These are phyloP conservation scores for Fusarium penzigii DNA, from an alignment of 2,329 filamentous ascomycete genomes.

Conservation along the genomic window DNA sequence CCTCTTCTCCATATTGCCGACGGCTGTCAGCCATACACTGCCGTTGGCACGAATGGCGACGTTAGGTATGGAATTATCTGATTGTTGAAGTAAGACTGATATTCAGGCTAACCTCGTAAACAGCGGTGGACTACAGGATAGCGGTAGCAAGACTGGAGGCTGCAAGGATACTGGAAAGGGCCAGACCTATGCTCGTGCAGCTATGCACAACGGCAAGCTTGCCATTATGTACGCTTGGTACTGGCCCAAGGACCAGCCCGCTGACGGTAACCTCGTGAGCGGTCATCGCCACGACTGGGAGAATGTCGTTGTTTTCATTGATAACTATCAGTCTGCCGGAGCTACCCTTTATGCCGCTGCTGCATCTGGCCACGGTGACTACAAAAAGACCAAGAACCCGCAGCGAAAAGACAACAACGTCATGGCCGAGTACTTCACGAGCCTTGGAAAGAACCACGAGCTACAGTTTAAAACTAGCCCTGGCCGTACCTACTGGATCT, in stretches of 20 bases:
- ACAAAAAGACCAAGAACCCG: conserved; percentile 26
- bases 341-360: conserved; percentile 37
- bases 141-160: conserved; percentile 30
- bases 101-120: background rate
- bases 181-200: conserved; percentile 40
- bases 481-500: conserved; percentile 41
- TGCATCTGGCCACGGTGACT: conserved; percentile 40
- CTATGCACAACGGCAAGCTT: conserved; percentile 29
- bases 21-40: conserved; percentile 64
- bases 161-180: conserved; percentile 35
- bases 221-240: conserved; percentile 48
- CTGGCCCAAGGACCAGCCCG: conserved; percentile 47
- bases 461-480: conserved; percentile 35
- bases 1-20: conserved; percentile 46
- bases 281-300: conserved; percentile 46
- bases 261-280: conserved; percentile 27
- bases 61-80: conserved; percentile 44
- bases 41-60: conserved; percentile 56
- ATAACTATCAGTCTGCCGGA: conserved; percentile 21
- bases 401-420: conserved; percentile 22
- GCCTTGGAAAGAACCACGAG: conserved; percentile 36
- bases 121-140: conserved; percentile 37
- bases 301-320: conserved; percentile 35
- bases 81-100: background rate
- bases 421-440: conserved; percentile 36